Evolutionary conservation across 2,329 filamentous ascomycete genomes (phyloP), one percentile per base, ranked within the genome.

Genomic region (Aspergillus transmontanensis): DNA sequence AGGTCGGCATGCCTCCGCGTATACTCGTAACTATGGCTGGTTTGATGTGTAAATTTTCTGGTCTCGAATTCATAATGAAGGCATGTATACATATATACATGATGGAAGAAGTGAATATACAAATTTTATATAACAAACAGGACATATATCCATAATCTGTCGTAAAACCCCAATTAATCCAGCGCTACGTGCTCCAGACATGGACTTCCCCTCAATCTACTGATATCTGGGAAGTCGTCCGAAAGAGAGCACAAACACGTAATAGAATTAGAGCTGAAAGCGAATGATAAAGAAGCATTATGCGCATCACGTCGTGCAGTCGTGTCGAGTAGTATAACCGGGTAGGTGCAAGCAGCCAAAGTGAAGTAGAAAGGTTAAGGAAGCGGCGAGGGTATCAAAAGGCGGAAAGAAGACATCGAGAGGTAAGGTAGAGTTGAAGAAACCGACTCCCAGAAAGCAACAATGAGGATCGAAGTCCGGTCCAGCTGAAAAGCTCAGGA

Each of bases 301-400:
- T 72, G 64, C 72, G 69, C 72, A 71, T 75, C 71, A 70, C 71
- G 62, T 74, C 71, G 63, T 75, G 62, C 59, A 71, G 66, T 75
- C 73, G 69, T 74, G 61, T 74, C 70, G 64, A 72, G 68, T 68
- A 70, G 61, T 71, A 64, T 68, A 67, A 39, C 48, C 64, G 62
- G 64, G 59, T 39, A 66, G 64, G 65, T 60, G 62, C 65, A 64
- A 66, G 63, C 64, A 64, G 64, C 59, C 59, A 36, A 30, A 61
- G 48, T 30, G 53, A 59, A 57, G 60, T 62, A 60, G 54, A 54
- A 60, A 57, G 51, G 45, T 41, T 39, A 56, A 54, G 34, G 59
- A 57, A 60, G 56, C 57, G 60, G 62, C 57, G 34, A 41, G 60
- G 57, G 61, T 61, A 63, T 61, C 51, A 51, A 45, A 63, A 46